Conservation (phyloP, 1,284 basidiomycete genomes). For the Ganoderma lucidum region DNA sequence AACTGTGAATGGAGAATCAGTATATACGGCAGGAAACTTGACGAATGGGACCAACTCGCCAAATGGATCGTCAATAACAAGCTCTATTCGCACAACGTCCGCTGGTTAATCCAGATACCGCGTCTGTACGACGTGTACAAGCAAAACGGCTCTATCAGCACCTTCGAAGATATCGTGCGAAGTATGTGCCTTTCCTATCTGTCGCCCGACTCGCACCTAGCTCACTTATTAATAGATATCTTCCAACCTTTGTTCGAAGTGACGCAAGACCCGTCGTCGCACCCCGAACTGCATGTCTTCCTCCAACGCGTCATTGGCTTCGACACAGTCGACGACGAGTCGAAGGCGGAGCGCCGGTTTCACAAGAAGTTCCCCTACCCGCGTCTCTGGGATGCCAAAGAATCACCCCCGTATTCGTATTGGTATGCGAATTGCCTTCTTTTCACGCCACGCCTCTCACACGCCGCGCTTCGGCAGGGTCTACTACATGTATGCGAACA, state of each 20-base stretch:
- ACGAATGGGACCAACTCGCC: slow-evolving; percentile 99
- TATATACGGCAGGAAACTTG: slow-evolving; percentile 84
- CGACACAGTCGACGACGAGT: slow-evolving; percentile 98
- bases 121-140: slow-evolving; percentile 98
- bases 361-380: slow-evolving; percentile 98
- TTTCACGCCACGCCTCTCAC: neutral
- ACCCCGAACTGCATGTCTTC: slow-evolving; percentile 96
- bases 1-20: slow-evolving; percentile 98
- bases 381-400: slow-evolving; percentile 86
- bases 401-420: slow-evolving; percentile 95
- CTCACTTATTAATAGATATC: slow-evolving; percentile 67
- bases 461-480: slow-evolving; percentile 61
- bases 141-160: slow-evolving; percentile 83
- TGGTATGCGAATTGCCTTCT: slow-evolving; percentile 60
- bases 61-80: slow-evolving; percentile 97
- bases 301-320: slow-evolving; percentile 96
- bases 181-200: slow-evolving; percentile 63
- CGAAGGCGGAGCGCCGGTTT: slow-evolving; percentile 90
- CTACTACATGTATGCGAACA: slow-evolving; percentile 98
- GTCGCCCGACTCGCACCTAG: neutral
- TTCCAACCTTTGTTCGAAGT: slow-evolving; percentile 97
- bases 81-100: slow-evolving; percentile 95
- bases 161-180: slow-evolving; percentile 90
- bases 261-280: slow-evolving; percentile 88
- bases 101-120: slow-evolving; percentile 98